Evolutionary conservation across 2,329 filamentous ascomycete genomes (phyloP), one percentile per base, ranked within the genome.

Genomic region (Aquanectria penicillioides): DNA sequence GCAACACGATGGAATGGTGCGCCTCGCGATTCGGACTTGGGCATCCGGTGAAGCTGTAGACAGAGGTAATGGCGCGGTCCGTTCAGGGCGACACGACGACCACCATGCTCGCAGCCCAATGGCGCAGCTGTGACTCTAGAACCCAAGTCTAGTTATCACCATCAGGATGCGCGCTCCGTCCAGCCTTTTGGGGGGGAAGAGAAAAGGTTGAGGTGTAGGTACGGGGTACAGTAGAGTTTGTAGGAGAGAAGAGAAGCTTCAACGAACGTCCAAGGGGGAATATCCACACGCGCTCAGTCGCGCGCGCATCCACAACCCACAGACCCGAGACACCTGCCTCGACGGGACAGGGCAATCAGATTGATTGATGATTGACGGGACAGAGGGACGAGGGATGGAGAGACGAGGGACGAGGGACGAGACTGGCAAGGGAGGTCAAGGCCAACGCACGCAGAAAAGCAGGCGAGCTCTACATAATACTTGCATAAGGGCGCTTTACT

Each of bases 81-180:
- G 59, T 34, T 63, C 59, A 58, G 55, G 62, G 65, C 56, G 57
- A 55, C 52, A 37, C 58, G 40, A 60, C 23, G 38, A 53, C 58
- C 59, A 67, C 54, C 65, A 64, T 68, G 59, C 59, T 65, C 55
- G 38, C 52, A 57, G 51, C 64, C 62, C 64, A 67, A 64, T 61
- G 65, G 65, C 62, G 59, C 57, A 38, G 59, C 58, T 62, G 33
- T 38, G 44, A 48, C 36, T 53, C 44, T 62, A 36, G 26, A 61
- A 57, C 36, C 38, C 57, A 46, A 17, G 51, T 46, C 50, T 59
- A 63, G 48, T 52, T 65, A 55, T 63, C 57, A 62, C 41, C 57
- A 59, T 64, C 33, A 28, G 47, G 31, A 33, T 54, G 36, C 28
- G 38, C 44, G 36, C 54, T 48, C 44, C 28, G 20, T 40, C 36